These are phyloP conservation scores for Hydnomerulius pinastri DNA, from an alignment of 768 basidiomycete species.

Conservation along the genomic window DNA sequence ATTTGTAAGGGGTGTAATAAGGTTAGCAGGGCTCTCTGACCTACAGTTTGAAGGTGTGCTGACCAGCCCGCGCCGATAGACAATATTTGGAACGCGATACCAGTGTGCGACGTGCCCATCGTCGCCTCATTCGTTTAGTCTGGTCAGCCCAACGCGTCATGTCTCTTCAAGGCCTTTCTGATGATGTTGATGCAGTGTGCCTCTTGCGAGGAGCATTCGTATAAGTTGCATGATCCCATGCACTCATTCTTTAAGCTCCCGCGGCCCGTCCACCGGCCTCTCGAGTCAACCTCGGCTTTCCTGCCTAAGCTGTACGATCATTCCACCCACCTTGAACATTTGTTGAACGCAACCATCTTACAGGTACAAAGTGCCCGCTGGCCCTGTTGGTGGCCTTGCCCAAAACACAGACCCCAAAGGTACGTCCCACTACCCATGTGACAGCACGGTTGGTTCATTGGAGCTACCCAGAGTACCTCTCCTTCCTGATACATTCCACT, in stretches of 20 bases:
- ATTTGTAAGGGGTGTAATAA: constrained; percentile 61
- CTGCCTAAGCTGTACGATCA: constrained; percentile 64
- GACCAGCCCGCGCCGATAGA: constrained; percentile 37
- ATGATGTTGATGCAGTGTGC: constrained; percentile 56
- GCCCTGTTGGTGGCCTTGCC: constrained; percentile 45
- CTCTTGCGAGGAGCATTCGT: constrained; percentile 77
- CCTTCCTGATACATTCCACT: constrained; percentile 55
- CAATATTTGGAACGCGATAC: constrained; percentile 77
- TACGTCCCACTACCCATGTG: constrained; percentile 24
- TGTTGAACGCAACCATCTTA: constrained; percentile 10
- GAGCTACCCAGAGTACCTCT: constrained; percentile 58
- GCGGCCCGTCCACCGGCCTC: constrained; percentile 68
- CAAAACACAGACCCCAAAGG: constrained; percentile 56
- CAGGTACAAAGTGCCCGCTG: constrained; percentile 68
- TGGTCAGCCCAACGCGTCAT: constrained; percentile 47
- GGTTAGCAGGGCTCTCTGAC: constrained; percentile 38
- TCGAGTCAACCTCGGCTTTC: constrained; percentile 57
- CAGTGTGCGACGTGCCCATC: constrained; percentile 93
- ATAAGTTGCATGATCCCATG: constrained; percentile 76
- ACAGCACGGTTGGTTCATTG: neutral
- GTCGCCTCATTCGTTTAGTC: constrained; percentile 63
- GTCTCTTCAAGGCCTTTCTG: neutral
- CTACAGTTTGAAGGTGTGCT: neutral
- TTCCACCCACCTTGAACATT: constrained; percentile 1
- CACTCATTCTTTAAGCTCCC: constrained; percentile 90